Conservation (phyloP, 441 rosid species). For the Pelargonium citronellum region DNA sequence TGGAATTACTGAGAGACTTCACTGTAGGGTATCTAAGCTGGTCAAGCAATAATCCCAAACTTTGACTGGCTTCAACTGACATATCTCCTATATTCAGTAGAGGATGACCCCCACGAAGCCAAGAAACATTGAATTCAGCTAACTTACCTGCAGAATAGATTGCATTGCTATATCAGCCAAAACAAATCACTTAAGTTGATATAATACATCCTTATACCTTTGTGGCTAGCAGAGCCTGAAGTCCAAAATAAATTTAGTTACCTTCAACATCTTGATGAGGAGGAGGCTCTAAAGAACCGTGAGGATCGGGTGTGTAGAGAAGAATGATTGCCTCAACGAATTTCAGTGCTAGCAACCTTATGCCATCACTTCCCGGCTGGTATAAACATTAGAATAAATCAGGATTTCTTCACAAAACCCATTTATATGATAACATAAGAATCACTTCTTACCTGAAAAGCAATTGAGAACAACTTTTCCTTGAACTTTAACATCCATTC, state of each 20-base stretch:
- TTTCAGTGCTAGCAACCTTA: slow-evolving; percentile 69
- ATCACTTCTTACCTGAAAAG: slow-evolving; percentile 58
- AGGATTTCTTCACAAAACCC: slow-evolving; percentile 25
- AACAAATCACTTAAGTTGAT: slow-evolving; percentile 6
- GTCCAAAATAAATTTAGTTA: slow-evolving; percentile 28
- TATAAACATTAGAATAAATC: slow-evolving; percentile 28
- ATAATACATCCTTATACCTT: not conserved
- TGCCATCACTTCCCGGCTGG: slow-evolving; percentile 82
- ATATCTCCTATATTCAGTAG: slow-evolving; percentile 78
- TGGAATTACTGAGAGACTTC: slow-evolving; percentile 65
- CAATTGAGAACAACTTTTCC: slow-evolving; percentile 70
- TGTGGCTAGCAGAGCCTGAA: slow-evolving; percentile 11
- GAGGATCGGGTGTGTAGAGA: slow-evolving; percentile 87
- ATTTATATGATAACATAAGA: slow-evolving; percentile 17
- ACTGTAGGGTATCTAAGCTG: slow-evolving; percentile 85
- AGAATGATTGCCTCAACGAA: slow-evolving; percentile 87
- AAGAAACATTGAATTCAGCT: slow-evolving; percentile 67
- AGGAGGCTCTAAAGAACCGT: slow-evolving; percentile 56
- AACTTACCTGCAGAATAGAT: slow-evolving; percentile 43
- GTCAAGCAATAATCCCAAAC: slow-evolving; percentile 78
- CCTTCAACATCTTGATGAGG: slow-evolving; percentile 44
- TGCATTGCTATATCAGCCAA: slow-evolving; percentile 24
- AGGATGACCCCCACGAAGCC: slow-evolving; percentile 91
- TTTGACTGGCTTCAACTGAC: slow-evolving; percentile 86
- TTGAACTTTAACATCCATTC: slow-evolving; percentile 74